Evolutionary conservation across 75 land plant species (phyloP).

Genomic region (Ceratopteris richardii): DNA sequence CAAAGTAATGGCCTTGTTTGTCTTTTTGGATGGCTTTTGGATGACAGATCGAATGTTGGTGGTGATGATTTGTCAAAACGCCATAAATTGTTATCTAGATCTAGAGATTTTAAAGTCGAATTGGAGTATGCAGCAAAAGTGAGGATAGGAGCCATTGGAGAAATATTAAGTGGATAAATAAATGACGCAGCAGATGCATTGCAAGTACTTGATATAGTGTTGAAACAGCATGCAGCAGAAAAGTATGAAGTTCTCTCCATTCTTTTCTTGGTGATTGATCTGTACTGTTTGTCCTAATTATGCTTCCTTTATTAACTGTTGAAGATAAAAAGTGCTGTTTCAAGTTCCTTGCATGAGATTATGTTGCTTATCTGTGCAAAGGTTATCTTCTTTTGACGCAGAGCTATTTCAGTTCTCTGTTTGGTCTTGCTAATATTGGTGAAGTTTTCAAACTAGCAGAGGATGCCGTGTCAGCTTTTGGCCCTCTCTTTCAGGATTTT

Average conservation of each 20-base stretch:
- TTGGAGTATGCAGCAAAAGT: conserved; percentile 69
- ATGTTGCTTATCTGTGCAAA: conserved; percentile 19
- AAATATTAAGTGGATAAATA: conserved; percentile 48
- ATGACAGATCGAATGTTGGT: not conserved
- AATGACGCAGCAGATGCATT: conserved; percentile 64
- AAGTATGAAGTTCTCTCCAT: conserved; percentile 34
- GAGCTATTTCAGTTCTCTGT: conserved; percentile 52
- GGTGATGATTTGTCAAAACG: conserved; percentile 39
- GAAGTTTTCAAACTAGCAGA: conserved; percentile 67
- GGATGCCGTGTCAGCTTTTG: conserved; percentile 75
- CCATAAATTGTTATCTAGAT: conserved; percentile 27
- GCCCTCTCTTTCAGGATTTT: conserved; percentile 48
- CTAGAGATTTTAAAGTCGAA: conserved; percentile 57
- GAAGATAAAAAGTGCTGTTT: too few species aligned
- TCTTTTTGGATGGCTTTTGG: not conserved
- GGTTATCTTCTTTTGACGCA: conserved; percentile 70
- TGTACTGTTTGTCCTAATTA: not conserved
- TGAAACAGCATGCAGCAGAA: conserved; percentile 71
- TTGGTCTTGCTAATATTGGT: conserved; percentile 48
- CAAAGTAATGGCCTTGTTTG: not conserved
- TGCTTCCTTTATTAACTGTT: too few species aligned
- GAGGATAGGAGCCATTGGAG: conserved; percentile 53
- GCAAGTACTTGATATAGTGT: conserved; percentile 69
- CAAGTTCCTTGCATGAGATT: too few species aligned
- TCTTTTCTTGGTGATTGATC: not conserved